A percentile compares a stretch with the other conserved stretches of the same genome.
These are phyloP conservation scores for Floccularia luteovirens DNA, from an alignment of 768 basidiomycete genomes.

Conservation along the genomic window DNA sequence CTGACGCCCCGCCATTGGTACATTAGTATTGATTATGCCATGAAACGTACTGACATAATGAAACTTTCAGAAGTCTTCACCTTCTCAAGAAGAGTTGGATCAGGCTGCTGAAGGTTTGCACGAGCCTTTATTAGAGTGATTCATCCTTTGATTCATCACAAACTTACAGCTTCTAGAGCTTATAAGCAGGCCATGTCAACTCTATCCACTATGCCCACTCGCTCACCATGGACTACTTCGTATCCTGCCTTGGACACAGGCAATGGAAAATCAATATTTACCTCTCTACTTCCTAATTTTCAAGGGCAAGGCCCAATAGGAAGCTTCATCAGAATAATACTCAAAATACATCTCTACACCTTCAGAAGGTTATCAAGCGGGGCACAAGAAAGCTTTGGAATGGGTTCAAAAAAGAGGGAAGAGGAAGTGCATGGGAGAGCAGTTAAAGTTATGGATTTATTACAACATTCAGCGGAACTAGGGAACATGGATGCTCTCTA, in stretches of 20 bases:
- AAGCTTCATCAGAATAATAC: slow-evolving; percentile 56
- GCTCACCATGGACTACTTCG: slow-evolving; percentile 47
- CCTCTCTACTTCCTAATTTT: slow-evolving; percentile 58
- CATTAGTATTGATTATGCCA: too few species aligned
- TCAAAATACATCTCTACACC: slow-evolving; percentile 58
- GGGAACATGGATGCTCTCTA: slow-evolving; percentile 72
- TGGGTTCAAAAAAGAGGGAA: slow-evolving; percentile 43
- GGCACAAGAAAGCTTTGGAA: slow-evolving; percentile 29
- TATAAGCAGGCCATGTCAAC: slow-evolving; percentile 72
- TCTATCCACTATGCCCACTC: slow-evolving; percentile 54
- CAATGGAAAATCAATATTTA: slow-evolving; percentile 46
- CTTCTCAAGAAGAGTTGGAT: slow-evolving; percentile 26
- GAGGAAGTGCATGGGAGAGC: slow-evolving; percentile 67
- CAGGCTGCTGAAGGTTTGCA: slow-evolving; percentile 44
- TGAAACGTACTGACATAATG: too few species aligned
- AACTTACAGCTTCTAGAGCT: slow-evolving; percentile 51
- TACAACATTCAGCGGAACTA: slow-evolving; percentile 75
- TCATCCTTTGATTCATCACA: slow-evolving; percentile 4
- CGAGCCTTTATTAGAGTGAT: neutral
- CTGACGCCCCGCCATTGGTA: too few species aligned
- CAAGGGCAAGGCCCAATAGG: slow-evolving; percentile 77
- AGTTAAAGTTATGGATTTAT: slow-evolving; percentile 73
- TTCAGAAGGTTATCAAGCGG: slow-evolving; percentile 34
- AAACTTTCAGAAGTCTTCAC: slow-evolving; percentile 1
- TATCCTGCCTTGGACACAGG: slow-evolving; percentile 42